Evolutionary conservation across 768 basidiomycete species (phyloP).

Genomic region (Daedaleopsis sinensis): DNA sequence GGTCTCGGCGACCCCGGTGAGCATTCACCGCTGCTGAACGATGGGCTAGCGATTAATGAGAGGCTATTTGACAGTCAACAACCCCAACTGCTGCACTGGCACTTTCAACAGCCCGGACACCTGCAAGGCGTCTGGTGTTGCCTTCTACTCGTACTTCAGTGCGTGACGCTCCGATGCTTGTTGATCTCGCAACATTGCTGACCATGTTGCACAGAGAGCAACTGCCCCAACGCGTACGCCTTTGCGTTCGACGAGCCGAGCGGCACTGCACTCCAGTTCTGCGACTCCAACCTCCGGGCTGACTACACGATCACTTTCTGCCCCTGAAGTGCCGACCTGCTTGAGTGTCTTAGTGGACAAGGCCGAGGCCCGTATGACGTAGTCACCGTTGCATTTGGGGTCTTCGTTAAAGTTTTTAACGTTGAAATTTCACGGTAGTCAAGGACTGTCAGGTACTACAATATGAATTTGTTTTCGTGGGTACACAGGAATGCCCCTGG

Average conservation of each 20-base stretch:
- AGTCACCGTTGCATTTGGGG: no score
- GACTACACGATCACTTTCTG: constrained; percentile 53
- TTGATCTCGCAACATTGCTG: background rate
- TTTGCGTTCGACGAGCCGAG: constrained; percentile 55
- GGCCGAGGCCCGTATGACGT: background rate
- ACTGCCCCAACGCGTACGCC: constrained; percentile 51
- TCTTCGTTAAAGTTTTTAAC: no score
- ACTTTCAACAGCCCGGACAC: constrained; percentile 51
- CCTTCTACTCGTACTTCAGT: constrained; percentile 52
- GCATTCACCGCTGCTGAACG: background rate
- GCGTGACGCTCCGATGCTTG: constrained; percentile 12
- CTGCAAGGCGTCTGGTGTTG: constrained; percentile 53
- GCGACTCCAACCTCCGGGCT: constrained; percentile 36
- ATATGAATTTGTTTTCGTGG: no score
- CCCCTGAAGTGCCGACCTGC: constrained; percentile 26
- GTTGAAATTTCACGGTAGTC: no score
- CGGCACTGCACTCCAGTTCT: constrained; percentile 49
- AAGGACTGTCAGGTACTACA: no score
- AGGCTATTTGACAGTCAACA: constrained; percentile 41
- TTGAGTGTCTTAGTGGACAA: background rate
- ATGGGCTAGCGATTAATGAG: background rate
- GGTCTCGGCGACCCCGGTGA: constrained; percentile 38
- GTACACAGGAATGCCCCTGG: no score
- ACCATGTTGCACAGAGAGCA: constrained; percentile 34
- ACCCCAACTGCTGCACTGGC: constrained; percentile 69